Percentiles rank a stretch among this genome's conserved stretches.
Conservation (phyloP, 2,329 filamentous ascomycete species). For the Proliferodiscus dingleyae region DNA sequence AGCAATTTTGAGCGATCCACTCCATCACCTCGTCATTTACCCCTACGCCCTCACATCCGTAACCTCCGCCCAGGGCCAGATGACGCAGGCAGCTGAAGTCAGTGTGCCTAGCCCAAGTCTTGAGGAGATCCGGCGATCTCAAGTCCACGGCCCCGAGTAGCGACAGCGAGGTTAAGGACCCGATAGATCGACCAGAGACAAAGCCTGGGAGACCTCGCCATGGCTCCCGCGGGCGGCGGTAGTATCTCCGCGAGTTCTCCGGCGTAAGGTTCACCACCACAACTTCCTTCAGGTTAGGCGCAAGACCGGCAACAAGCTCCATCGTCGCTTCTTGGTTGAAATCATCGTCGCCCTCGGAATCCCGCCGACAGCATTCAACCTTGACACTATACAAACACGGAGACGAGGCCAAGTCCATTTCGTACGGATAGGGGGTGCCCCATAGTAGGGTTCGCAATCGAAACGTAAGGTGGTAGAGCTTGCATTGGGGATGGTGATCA, state of each 20-base stretch:
- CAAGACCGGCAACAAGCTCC: constrained; percentile 9
- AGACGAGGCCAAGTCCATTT: constrained; percentile 8
- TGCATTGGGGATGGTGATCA: constrained; percentile 10
- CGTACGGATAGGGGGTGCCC: constrained; percentile 7
- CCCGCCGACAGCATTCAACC: constrained; percentile 5
- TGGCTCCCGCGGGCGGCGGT: constrained; percentile 1
- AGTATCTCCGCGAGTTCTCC: constrained; percentile 1
- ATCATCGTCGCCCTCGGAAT: constrained; percentile 8
- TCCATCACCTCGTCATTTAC: constrained; percentile 8
- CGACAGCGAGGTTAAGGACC: constrained; percentile 9
- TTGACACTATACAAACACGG: constrained; percentile 13
- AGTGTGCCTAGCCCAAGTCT: constrained; percentile 6
- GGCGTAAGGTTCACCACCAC: constrained; percentile 8
- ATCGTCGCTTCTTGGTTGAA: constrained; percentile 12
- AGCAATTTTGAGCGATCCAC: constrained; percentile 9
- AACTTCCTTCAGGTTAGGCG: constrained; percentile 12
- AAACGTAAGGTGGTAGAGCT: constrained; percentile 10
- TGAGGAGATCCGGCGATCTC: constrained; percentile 1
- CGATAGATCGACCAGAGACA: constrained; percentile 8
- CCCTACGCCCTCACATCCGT: neutral
- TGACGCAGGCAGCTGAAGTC: constrained; percentile 7
- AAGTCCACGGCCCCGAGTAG: constrained; percentile 3
- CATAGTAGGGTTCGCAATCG: constrained; percentile 9
- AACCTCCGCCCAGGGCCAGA: constrained; percentile 7
- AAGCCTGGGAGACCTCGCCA: constrained; percentile 14